Evolutionary conservation across 768 basidiomycete genomes (phyloP), one percentile per base, ranked within the genome.

Genomic region (Macrolepiota fuliginosa): DNA sequence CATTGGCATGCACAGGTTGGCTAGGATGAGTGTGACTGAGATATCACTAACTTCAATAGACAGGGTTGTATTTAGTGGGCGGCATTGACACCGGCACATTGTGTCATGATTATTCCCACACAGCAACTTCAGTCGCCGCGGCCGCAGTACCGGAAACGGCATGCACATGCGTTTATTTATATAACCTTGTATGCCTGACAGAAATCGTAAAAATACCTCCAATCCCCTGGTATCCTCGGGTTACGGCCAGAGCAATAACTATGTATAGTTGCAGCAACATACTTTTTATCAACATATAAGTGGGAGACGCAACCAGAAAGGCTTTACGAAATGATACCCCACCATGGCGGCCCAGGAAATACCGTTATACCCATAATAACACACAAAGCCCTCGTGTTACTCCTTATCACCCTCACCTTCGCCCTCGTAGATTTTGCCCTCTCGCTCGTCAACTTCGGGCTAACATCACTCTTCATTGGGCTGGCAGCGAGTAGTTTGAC

Each of bases 1-100:
- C 62, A 4, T 66, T 63, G 50, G 63, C 65, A n/a, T 64, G 61
- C 35, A 58, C 56, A 60, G 65, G 67, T 68, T 47, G n/a, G 61
- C 36, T 11, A 17, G 25, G 46, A 49, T 62, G 36, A 4, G 22
- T 29, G 12, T 54, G 52, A 35, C 52, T 37, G 52, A 50, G 5
- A 11, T 12, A 39, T 50, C 36, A n/a, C 32, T 49, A 22, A 55
- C 27, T 24, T 36, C 29, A 32, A 3, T 7, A 7, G 29, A 7
- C 3, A 32, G 17, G 40, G 40, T 15, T 45, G 42, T 40, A 17
- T n/a, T 32, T 32, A 7, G 3, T 32, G 29, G 7, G 29, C 3
- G 7, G 7, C 7, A 36, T n/a, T 3, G 7, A 9, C 17, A n/a
- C n/a, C 42, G n/a, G 17, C 9, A 45, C 10, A 32, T 45, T 45